Percentiles rank a stretch among this genome's conserved stretches.
Evolutionary conservation across 345 rosid genomes (phyloP).

Genomic region (Acer saccharum): DNA sequence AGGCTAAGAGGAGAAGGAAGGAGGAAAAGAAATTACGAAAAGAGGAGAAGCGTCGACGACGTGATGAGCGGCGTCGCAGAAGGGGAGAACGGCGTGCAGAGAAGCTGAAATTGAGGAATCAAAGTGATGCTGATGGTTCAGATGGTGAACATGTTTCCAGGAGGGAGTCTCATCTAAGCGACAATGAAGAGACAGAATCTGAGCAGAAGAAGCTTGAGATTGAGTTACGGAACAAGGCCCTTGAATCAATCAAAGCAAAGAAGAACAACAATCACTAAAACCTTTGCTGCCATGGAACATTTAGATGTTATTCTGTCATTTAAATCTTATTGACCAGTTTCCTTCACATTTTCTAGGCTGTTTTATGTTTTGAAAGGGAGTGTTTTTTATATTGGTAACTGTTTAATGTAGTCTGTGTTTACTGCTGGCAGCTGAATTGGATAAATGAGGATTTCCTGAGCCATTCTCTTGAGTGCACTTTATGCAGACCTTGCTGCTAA

Average conservation of each 20-base stretch:
- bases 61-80: constrained; percentile 73
- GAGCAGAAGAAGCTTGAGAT: constrained; percentile 88
- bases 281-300: constrained; percentile 25
- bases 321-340: constrained; percentile 27
- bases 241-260: constrained; percentile 95
- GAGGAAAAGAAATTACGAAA: constrained; percentile 82
- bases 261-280: constrained; percentile 63
- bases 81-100: constrained; percentile 76
- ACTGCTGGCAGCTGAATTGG: constrained; percentile 88
- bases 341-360: constrained; percentile 26
- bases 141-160: constrained; percentile 45
- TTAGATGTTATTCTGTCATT: constrained; percentile 30
- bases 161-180: constrained; percentile 34
- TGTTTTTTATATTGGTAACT: constrained; percentile 37
- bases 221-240: constrained; percentile 90
- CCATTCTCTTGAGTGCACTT: constrained; percentile 80
- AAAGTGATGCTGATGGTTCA: constrained; percentile 46
- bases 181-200: constrained; percentile 44
- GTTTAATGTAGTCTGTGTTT: constrained; percentile 73
- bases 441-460: constrained; percentile 81
- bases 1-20: constrained; percentile 80
- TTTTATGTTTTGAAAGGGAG: constrained; percentile 34
- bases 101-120: constrained; percentile 60
- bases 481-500: constrained; percentile 68
- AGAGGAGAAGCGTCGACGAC: constrained; percentile 81